Evolutionary conservation across 1,284 basidiomycete species (phyloP), one percentile per base, ranked within the genome.

Genomic region (Xerocomus amazonicus): DNA sequence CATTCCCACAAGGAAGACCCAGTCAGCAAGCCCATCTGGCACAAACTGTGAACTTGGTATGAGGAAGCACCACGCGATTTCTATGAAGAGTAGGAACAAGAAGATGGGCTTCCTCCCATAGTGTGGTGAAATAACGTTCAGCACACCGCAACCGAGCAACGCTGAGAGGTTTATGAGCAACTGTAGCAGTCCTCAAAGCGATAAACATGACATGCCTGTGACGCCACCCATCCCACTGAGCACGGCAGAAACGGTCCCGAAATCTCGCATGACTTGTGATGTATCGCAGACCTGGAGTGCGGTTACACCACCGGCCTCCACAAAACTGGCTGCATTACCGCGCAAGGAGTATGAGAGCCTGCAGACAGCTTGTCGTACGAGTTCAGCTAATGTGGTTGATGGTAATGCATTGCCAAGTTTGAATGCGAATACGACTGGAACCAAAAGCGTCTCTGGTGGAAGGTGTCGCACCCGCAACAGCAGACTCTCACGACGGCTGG

Each of bases 91-190:
- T 1, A 54, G 35, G 10, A 57, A 35, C 6, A 65, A 38, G 13
- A 71, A 53, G 3, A 57, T 58, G 2, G 68, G 62, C 50, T 65
- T 71, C n/a, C 68, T 63, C 28, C 62, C 70, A 4, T 63, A 54
- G 8, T 44, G 50, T 0, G 67, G 62, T 9, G 68, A 59, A 42
- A 70, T 39, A 29, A 53, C 56, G 23, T 56, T 62, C 9, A 59
- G 42, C 1, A 51, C 36, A 14, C 61, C 57, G 44, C 56, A 67
- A 1, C 49, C 48, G 3, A 56, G 9, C 14, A 63, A 38, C 16
- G 43, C 66, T 62, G 33, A 3, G 10, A 39, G 14, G n/a, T 13
- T 19, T 14, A n/a, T 68, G 13, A 63, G 37, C 1, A n/a, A 36
- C 16, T 1, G 3, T 1, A 16, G 0, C 28, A 14, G 19, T 23